Percentiles rank a stretch among this genome's conserved stretches.
Evolutionary conservation across 306 rosid genomes (phyloP).

Genomic region (Comarum palustre): DNA sequence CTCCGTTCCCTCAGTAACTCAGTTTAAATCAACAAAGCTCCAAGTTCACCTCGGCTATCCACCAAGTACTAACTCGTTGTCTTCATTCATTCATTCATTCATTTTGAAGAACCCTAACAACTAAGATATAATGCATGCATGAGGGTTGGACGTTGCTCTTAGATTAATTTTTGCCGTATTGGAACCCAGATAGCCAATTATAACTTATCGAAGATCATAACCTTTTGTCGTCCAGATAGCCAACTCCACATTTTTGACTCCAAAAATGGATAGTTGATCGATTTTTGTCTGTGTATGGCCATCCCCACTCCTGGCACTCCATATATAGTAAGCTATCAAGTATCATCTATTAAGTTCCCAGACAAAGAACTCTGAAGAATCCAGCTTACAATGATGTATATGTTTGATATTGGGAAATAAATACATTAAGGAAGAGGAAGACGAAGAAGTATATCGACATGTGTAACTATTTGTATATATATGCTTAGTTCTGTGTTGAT

Average conservation of each 20-base stretch:
- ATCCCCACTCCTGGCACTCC: neutral
- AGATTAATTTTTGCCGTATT: neutral
- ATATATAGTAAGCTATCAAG: neutral
- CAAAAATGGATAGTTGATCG: neutral
- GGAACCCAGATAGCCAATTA: neutral
- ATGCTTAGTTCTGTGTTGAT: too few relatives aligned
- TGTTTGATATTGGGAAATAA: neutral
- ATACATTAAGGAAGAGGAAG: neutral
- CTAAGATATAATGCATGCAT: neutral
- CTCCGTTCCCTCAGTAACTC: neutral
- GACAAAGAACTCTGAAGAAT: neutral
- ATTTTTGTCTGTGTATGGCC: neutral
- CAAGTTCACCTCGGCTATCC: neutral
- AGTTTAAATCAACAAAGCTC: neutral
- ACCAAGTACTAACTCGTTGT: neutral
- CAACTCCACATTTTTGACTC: too few relatives aligned
- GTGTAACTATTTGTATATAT: neutral
- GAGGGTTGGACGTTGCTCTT: constrained; percentile 1
- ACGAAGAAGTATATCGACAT: neutral
- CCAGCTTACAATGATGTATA: neutral
- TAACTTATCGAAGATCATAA: neutral
- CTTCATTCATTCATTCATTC: too few relatives aligned
- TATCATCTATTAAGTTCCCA: neutral
- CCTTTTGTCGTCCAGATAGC: too few relatives aligned
- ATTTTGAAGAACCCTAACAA: neutral